Conservation (phyloP, 148 eudicot genomes). For the Hydrangea macrophylla region DNA sequence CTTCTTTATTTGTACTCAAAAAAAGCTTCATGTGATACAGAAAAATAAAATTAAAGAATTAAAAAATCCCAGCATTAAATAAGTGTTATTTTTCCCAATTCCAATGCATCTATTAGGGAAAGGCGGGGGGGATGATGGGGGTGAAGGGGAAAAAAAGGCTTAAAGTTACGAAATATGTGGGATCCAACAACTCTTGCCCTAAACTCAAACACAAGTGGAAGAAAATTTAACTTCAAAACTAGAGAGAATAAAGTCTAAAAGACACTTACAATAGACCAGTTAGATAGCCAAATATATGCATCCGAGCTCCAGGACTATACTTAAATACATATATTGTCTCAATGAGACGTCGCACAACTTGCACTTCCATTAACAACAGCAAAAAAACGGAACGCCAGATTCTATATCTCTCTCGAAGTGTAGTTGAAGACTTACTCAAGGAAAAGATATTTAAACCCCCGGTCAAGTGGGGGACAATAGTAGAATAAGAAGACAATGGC, state of each 20-base stretch:
- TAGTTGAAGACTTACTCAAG: slow-evolving; percentile 27
- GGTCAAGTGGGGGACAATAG: slow-evolving; percentile 54
- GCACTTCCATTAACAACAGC: slow-evolving; percentile 81
- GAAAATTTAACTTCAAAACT: background rate
- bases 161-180: background rate
- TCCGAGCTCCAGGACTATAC: slow-evolving; percentile 71
- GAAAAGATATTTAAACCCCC: slow-evolving; percentile 59
- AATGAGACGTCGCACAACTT: slow-evolving; percentile 64
- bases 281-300: slow-evolving; percentile 80
- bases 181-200: background rate
- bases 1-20: background rate
- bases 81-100: background rate
- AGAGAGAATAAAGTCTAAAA: background rate
- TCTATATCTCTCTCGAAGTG: slow-evolving; percentile 29
- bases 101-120: no score
- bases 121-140: no score
- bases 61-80: background rate
- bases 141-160: no score
- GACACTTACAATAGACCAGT: slow-evolving; percentile 76
- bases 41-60: background rate
- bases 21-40: background rate
- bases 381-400: slow-evolving; percentile 73
- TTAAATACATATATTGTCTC: slow-evolving; percentile 75
- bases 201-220: background rate
- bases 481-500: slow-evolving; percentile 49